Evolutionary conservation across 345 rosid genomes (phyloP).

Genomic region (Jatropha curcas): DNA sequence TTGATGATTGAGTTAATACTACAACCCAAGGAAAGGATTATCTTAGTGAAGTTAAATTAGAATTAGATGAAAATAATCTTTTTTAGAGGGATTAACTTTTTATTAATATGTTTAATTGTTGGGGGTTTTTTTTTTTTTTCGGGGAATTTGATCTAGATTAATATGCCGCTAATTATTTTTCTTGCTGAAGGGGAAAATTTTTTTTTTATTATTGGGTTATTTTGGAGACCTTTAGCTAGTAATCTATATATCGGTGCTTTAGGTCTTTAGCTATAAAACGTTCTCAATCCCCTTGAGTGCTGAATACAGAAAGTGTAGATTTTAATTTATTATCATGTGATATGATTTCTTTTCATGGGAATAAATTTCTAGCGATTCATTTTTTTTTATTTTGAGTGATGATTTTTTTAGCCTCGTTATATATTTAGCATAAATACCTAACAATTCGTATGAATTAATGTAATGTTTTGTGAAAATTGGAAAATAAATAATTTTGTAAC

Average conservation of each 20-base stretch:
- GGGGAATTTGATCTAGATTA: not conserved
- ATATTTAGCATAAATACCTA: too few species aligned
- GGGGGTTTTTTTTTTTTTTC: not conserved
- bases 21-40: conserved; percentile 42
- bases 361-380: conserved; percentile 6
- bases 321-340: conserved; percentile 12
- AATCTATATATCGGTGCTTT: not conserved
- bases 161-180: conserved; percentile 22
- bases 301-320: conserved; percentile 27
- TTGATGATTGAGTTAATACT: conserved; percentile 61
- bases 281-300: conserved; percentile 10
- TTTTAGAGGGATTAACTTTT: not conserved
- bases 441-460: too few species aligned
- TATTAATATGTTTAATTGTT: not conserved
- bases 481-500: too few species aligned
- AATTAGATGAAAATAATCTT: conserved; percentile 37
- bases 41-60: conserved; percentile 45
- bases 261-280: conserved; percentile 6
- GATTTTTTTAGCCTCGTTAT: too few species aligned
- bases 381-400: too few species aligned
- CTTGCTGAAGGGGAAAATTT: conserved; percentile 34
- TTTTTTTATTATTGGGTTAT: conserved; percentile 13
- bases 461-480: too few species aligned
- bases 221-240: conserved; percentile 15
- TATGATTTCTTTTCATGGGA: conserved; percentile 9